phyloP scores from a whole-genome alignment of 768 basidiomycete genomes.

The Epithele typhae region DNA sequence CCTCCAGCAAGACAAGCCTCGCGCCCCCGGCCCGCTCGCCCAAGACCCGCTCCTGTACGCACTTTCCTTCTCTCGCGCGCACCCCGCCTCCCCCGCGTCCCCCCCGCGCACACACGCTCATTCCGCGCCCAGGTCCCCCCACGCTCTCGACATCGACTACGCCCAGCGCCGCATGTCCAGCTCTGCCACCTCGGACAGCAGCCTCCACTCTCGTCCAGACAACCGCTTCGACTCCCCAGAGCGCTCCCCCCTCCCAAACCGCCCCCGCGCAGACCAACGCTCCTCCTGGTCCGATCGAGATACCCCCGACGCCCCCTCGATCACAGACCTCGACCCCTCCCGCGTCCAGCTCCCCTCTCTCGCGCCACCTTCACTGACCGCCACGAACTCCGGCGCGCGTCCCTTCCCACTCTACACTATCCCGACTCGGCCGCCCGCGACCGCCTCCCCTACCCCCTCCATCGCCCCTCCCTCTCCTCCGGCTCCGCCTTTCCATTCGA shows the following conservation, averaged over 20 bases:
- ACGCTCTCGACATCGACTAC: conserved; percentile 60
- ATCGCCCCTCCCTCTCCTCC: conserved; percentile 35
- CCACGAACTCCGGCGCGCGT: conserved; percentile 54
- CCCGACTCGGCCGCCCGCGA: conserved; percentile 41
- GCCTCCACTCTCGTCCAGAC: conserved; percentile 52
- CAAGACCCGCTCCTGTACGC: conserved; percentile 1
- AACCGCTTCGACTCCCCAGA: conserved; percentile 56
- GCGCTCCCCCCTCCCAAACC: conserved; percentile 47
- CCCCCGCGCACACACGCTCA: too few species aligned
- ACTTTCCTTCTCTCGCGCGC: too few species aligned
- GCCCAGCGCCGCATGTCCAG: conserved; percentile 70
- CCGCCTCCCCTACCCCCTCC: conserved; percentile 57
- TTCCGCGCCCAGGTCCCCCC: conserved; percentile 35
- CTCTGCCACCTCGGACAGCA: conserved; percentile 68
- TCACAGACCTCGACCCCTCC: conserved; percentile 27
- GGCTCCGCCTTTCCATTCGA: conserved; percentile 54
- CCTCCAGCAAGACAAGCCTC: too few species aligned
- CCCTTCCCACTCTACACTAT: conserved; percentile 56
- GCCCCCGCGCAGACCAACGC: conserved; percentile 32
- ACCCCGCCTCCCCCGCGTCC: conserved; percentile 11
- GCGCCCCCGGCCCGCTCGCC: conserved; percentile 11
- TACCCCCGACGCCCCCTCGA: conserved; percentile 22
- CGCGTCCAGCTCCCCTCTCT: conserved; percentile 72
- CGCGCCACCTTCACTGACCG: conserved; percentile 66
- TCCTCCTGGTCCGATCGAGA: conserved; percentile 20